Evolutionary conservation across 345 rosid genomes (phyloP).

Genomic region (Cardamine chenopodiifolia): DNA sequence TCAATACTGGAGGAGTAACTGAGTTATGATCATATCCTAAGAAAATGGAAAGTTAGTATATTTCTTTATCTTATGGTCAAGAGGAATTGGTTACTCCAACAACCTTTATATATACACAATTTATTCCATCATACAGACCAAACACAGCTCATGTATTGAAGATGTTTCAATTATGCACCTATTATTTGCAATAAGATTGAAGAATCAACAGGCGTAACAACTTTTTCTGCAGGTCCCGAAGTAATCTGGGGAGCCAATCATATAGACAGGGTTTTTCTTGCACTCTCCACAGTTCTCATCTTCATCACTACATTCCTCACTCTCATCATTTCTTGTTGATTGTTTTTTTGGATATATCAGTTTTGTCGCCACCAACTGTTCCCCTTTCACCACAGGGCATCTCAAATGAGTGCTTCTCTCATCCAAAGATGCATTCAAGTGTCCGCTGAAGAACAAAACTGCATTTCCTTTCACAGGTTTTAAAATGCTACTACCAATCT

Average conservation of each 20-base stretch:
- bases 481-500: conserved; percentile 45
- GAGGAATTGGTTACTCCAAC: conserved; percentile 1
- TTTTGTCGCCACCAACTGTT: conserved; percentile 73
- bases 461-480: conserved; percentile 83
- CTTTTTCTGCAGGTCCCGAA: conserved; percentile 91
- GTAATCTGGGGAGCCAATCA: conserved; percentile 91
- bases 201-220: conserved; percentile 62
- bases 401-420: conserved; percentile 65
- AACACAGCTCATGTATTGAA: not conserved
- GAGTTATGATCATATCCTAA: not conserved
- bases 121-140: not conserved
- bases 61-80: not conserved
- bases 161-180: not conserved
- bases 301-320: conserved; percentile 69
- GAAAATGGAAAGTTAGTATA: not conserved
- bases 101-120: not conserved
- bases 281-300: conserved; percentile 88
- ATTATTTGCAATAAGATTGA: conserved; percentile 15
- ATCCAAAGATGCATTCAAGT: conserved; percentile 55
- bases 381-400: conserved; percentile 79
- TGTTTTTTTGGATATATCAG: conserved; percentile 53
- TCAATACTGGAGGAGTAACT: not conserved
- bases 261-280: conserved; percentile 78
- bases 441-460: conserved; percentile 67
- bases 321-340: conserved; percentile 19